Conservation (phyloP, 164 flowering plant genomes). For the Platanus orientalis region DNA sequence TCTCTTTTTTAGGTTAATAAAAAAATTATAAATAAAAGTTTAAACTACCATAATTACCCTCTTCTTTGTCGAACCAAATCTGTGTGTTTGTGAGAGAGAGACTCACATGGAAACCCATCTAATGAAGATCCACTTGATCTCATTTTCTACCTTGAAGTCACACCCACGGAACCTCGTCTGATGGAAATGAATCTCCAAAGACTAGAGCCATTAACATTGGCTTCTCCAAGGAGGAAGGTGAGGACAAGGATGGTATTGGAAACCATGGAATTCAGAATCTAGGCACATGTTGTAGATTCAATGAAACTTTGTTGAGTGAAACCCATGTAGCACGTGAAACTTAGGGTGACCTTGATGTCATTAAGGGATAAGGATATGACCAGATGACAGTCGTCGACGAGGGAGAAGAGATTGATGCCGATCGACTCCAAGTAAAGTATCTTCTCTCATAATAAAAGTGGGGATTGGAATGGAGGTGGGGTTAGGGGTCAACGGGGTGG, state of each 20-base stretch:
- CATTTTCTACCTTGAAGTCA: too few relatives aligned
- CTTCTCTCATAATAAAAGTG: conserved; percentile 47
- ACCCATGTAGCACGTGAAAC: conserved; percentile 46
- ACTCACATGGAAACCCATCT: too few relatives aligned
- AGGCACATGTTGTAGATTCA: conserved; percentile 76
- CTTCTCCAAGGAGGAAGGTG: conserved; percentile 87
- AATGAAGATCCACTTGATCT: too few relatives aligned
- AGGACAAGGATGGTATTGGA: conserved; percentile 42
- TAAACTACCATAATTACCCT: too few relatives aligned
- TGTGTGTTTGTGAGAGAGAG: too few relatives aligned
- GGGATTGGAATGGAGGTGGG: not conserved
- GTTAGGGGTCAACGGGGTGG: conserved; percentile 8
- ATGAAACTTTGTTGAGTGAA: too few relatives aligned
- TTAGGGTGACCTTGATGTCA: conserved; percentile 48
- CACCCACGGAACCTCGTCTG: too few relatives aligned
- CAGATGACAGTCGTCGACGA: conserved; percentile 45
- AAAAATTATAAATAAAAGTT: too few relatives aligned
- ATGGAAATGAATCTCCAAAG: conserved; percentile 23
- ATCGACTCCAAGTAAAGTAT: conserved; percentile 74
- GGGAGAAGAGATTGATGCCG: conserved; percentile 62
- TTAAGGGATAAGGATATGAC: conserved; percentile 37
- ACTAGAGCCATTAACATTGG: conserved; percentile 33
- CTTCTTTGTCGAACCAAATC: too few relatives aligned
- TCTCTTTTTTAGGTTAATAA: too few relatives aligned
- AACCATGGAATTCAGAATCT: conserved; percentile 31